These are phyloP conservation scores for Debaryomycetaceae sp. DNA, from an alignment of 1,139 yeast species.

Conservation along the genomic window DNA sequence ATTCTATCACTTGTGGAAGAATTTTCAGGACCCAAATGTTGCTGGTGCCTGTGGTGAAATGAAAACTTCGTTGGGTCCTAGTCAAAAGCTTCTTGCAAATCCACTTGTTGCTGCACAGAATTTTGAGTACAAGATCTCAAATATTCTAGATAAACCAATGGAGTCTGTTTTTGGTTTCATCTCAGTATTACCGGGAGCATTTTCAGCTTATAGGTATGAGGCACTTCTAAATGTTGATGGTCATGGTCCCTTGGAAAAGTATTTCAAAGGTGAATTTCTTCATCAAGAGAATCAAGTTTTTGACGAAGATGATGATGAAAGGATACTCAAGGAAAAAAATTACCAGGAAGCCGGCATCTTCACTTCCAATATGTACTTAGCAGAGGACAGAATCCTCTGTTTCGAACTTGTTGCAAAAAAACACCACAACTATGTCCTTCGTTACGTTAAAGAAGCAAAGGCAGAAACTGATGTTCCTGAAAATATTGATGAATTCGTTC, in stretches of 20 bases:
- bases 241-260: slow-evolving; percentile 71
- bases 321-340: slow-evolving; percentile 39
- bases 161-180: slow-evolving; percentile 82
- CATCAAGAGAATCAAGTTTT: slow-evolving; percentile 44
- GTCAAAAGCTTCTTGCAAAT: slow-evolving; percentile 52
- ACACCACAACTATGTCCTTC: slow-evolving; percentile 56
- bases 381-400: slow-evolving; percentile 81
- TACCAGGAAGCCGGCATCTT: slow-evolving; percentile 60
- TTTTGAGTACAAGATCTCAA: slow-evolving; percentile 80
- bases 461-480: slow-evolving; percentile 89
- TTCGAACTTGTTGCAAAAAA: slow-evolving; percentile 78
- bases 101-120: slow-evolving; percentile 84
- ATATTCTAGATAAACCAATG: slow-evolving; percentile 78
- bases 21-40: slow-evolving; percentile 69
- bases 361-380: slow-evolving; percentile 80
- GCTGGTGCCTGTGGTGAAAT: slow-evolving; percentile 92
- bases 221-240: slow-evolving; percentile 67
- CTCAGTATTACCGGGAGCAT: slow-evolving; percentile 81
- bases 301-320: slow-evolving; percentile 38
- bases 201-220: slow-evolving; percentile 74
- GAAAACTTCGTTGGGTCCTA: slow-evolving; percentile 62
- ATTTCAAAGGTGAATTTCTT: slow-evolving; percentile 74
- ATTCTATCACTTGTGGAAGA: slow-evolving; percentile 72
- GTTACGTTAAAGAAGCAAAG: slow-evolving; percentile 71
- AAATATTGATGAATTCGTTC: slow-evolving; percentile 62